Percentiles rank a stretch among this genome's conserved stretches.
These are phyloP conservation scores for Aspergillus sp. DNA, from an alignment of 2,329 filamentous ascomycete species.

Conservation along the genomic window DNA sequence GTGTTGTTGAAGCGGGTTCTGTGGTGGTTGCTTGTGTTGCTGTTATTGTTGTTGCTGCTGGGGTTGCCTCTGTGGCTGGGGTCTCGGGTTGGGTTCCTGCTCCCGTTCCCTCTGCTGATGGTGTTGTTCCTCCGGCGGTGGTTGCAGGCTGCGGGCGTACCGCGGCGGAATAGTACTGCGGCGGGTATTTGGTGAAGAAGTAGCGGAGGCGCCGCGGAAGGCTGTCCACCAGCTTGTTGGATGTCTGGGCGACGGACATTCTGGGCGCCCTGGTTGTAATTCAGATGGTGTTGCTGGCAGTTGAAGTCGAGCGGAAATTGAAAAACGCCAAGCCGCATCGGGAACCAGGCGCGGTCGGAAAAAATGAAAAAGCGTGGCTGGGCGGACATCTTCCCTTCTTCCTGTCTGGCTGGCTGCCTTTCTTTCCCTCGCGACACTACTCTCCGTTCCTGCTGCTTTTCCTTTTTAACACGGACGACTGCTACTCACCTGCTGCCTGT, in stretches of 20 bases:
- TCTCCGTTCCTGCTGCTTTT: slow-evolving; percentile 1
- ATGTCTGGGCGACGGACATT: not conserved
- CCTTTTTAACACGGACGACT: slow-evolving; percentile 1
- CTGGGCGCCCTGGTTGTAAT: too few species aligned
- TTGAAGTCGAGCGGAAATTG: slow-evolving; percentile 7
- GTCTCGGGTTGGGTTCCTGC: not conserved
- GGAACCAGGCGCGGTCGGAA: slow-evolving; percentile 8
- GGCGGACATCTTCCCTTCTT: slow-evolving; percentile 4
- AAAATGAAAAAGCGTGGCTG: slow-evolving; percentile 8
- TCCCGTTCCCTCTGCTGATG: not conserved
- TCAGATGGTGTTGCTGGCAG: slow-evolving; percentile 15
- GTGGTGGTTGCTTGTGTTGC: not conserved
- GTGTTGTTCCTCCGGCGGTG: not conserved
- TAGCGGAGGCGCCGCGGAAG: not conserved
- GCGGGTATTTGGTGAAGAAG: not conserved
- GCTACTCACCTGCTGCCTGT: slow-evolving; percentile 1
- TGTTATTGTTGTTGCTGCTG: slow-evolving; percentile 1
- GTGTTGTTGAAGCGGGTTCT: not conserved
- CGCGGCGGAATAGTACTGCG: not conserved
- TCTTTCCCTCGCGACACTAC: not conserved
- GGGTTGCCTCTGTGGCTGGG: slow-evolving; percentile 1
- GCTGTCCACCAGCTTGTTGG: not conserved
- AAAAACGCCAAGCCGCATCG: slow-evolving; percentile 14
- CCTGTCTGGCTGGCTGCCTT: slow-evolving; percentile 3
- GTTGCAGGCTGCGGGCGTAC: not conserved